These are phyloP conservation scores for Russula sp. DNA, from an alignment of 768 basidiomycete species.

Conservation along the genomic window DNA sequence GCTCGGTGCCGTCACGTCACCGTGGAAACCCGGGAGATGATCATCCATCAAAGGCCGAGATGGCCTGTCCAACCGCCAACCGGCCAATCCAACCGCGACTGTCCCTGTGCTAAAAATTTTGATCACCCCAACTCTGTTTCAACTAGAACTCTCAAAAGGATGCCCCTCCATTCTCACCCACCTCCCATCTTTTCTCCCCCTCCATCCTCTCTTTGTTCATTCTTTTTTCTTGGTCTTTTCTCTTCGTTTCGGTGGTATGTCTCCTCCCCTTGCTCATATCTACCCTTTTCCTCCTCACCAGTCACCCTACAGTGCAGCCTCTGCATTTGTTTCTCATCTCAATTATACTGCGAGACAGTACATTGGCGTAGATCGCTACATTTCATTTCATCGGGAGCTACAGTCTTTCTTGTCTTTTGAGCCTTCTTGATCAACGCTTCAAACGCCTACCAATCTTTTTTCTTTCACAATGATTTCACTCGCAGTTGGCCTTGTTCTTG, in stretches of 20 bases:
- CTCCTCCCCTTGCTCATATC: neutral
- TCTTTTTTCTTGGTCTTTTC: conserved; percentile 25
- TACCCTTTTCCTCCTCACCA: neutral
- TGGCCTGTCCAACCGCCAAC: neutral
- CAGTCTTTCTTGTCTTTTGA: conserved; percentile 27
- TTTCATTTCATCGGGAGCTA: conserved; percentile 37
- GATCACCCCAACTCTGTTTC: conserved; percentile 1
- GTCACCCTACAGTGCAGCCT: conserved; percentile 32
- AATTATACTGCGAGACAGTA: conserved; percentile 58
- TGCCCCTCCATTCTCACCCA: neutral
- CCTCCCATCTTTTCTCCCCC: conserved; percentile 22
- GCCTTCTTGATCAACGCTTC: conserved; percentile 30
- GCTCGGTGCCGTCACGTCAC: neutral
- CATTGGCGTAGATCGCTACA: conserved; percentile 66
- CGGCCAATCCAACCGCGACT: neutral
- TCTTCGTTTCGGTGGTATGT: conserved; percentile 37
- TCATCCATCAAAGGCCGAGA: conserved; percentile 1
- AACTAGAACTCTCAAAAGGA: neutral
- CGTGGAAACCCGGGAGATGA: neutral
- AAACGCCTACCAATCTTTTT: conserved; percentile 34
- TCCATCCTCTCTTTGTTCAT: conserved; percentile 30
- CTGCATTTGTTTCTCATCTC: conserved; percentile 30
- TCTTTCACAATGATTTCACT: conserved; percentile 53
- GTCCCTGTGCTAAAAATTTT: neutral
- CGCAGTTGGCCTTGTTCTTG: conserved; percentile 51